Base-by-base conservation (phyloP, 2,329 filamentous ascomycete species). In the Biscogniauxia marginata region DNA sequence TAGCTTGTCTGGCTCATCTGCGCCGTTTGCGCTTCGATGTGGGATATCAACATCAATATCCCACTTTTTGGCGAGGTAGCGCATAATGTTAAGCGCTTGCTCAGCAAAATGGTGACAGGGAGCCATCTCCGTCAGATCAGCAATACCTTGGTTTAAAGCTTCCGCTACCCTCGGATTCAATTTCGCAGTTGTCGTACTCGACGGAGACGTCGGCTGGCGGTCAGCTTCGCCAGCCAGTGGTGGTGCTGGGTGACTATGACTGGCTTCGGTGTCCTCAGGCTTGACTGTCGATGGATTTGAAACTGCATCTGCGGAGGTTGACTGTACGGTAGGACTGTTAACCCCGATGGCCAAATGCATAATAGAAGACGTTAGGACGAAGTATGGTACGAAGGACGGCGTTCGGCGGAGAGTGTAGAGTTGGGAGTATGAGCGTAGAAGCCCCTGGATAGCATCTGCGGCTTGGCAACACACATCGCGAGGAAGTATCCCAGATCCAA, bases 381-480 rank as follows among this genome's bases (percentile, higher is more conserved):
- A 85, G 58, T 85, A 85, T 0, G 83, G 83, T 1, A 85, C 82
- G 60, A 85, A 85, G 0, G 82, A 84, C 1, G 83, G 83, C 9
- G 83, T 85, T 13, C 81, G 73, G n/a, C 78, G 75, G 16, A 85
- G 69, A 0, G 82, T 84, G 61, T 85, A 85, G 0, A 85, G 73
- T 52, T 82, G 80, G 3, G 82, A 80, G 62, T 85, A 85, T 2
- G 82, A 85, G 7, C 75, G 76, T 2, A 83, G 65, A 2, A 85
- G 75, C 1, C 79, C 77, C 59, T 84, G 81, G 18, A 85, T 85
- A 23, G 82, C 82, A 57, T 84, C 81, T 24, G 83, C 82, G 1
- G 83, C 83, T 61, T 85, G 82, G 2, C 79, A 79, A 70, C 87
- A 90, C 16, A 89, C 83, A 59, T 89, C 85, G 43, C 82, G 80